phyloP scores from a whole-genome alignment of 1,139 yeast genomes.

The Pichia sp. region DNA sequence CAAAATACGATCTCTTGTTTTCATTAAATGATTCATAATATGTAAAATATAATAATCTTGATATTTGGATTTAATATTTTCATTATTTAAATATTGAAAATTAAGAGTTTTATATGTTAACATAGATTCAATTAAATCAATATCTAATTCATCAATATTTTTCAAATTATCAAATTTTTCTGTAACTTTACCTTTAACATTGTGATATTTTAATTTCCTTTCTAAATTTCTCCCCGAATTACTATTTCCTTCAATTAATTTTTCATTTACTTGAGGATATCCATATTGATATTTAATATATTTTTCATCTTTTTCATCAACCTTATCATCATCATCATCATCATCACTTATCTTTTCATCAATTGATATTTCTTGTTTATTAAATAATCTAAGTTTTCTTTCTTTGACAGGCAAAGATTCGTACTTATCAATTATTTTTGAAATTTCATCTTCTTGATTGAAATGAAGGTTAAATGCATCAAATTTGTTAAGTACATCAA shows the following conservation, averaged over 20 bases:
- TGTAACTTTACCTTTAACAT: constrained; percentile 25
- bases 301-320: background rate
- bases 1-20: constrained; percentile 76
- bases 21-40: constrained; percentile 72
- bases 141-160: constrained; percentile 24
- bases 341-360: constrained; percentile 7
- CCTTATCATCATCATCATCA: constrained; percentile 10
- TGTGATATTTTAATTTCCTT: constrained; percentile 20
- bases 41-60: constrained; percentile 66
- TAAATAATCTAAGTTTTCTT: constrained; percentile 5
- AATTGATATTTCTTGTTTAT: constrained; percentile 5
- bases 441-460: constrained; percentile 42
- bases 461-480: constrained; percentile 80
- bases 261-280: constrained; percentile 10
- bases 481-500: constrained; percentile 27
- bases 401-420: constrained; percentile 16
- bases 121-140: constrained; percentile 51
- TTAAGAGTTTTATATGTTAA: constrained; percentile 68
- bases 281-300: constrained; percentile 20
- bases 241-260: constrained; percentile 1
- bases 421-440: constrained; percentile 32
- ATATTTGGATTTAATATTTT: constrained; percentile 40
- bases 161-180: constrained; percentile 13
- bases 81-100: constrained; percentile 48
- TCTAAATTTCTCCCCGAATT: constrained; percentile 10